phyloP scores from a whole-genome alignment of 2,329 filamentous ascomycete genomes.

The Curvularia spicifera region DNA sequence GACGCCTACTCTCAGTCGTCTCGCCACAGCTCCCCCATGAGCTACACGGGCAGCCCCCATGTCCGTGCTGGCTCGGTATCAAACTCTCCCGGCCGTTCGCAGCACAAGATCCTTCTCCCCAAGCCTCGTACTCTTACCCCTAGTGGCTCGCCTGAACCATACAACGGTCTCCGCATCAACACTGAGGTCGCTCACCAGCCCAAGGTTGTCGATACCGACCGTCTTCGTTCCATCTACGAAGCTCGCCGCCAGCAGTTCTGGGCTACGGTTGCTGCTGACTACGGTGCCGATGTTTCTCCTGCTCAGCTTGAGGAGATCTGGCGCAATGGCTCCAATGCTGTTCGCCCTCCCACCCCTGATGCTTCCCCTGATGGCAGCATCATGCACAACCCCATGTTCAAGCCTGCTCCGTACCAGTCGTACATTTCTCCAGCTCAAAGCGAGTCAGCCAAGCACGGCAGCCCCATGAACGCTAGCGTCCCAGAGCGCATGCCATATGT shows the following conservation, averaged over 20 bases:
- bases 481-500: conserved; percentile 47
- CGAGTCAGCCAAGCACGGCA: conserved; percentile 42
- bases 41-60: conserved; percentile 53
- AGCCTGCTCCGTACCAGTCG: conserved; percentile 37
- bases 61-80: conserved; percentile 44
- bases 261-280: conserved; percentile 73
- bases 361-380: conserved; percentile 49
- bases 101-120: conserved; percentile 62
- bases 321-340: conserved; percentile 47
- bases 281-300: conserved; percentile 68
- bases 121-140: conserved; percentile 62
- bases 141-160: conserved; percentile 47
- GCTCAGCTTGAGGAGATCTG: conserved; percentile 74
- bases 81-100: conserved; percentile 63
- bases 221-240: conserved; percentile 73
- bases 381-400: conserved; percentile 44
- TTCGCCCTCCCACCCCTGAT: conserved; percentile 49
- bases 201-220: conserved; percentile 66
- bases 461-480: conserved; percentile 37
- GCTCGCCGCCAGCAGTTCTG: conserved; percentile 75
- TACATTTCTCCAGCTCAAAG: conserved; percentile 41
- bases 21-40: conserved; percentile 52
- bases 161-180: conserved; percentile 52
- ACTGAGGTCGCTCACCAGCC: conserved; percentile 54
- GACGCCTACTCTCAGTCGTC: conserved; percentile 48